Evolutionary conservation across 305 asterid species (phyloP), one percentile per base, ranked within the genome.

Genomic region (Fraxinus floribunda): DNA sequence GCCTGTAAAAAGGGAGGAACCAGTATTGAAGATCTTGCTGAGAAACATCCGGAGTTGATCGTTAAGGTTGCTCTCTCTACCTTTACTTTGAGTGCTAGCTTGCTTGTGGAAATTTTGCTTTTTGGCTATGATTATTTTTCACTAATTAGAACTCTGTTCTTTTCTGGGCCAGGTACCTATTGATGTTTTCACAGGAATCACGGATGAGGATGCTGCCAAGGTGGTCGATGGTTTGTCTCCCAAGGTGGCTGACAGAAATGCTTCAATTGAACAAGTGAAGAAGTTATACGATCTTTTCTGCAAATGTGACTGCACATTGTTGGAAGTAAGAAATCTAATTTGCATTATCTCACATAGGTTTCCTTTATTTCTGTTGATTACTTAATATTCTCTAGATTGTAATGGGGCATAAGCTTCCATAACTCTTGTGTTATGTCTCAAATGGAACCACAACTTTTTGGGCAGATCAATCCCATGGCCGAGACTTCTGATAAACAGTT

Each of bases 1-100:
- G 93, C 99, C 80, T 97, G 99, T 55, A 87, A 92, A 77, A 93
- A 92, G 88, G 99, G 99, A 80, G 99, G 99, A 88, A 97, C 99
- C 55, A 97, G 98, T 85, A 97, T 97, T 34, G 99, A 97, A 87
- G 99, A 95, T 90, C 96, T 95, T 75, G 99, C 99, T 15, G 98
- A 95, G 90, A 86, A 92, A 88, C 97, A 93, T 83, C 99, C 99
- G 7, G 99, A 94, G 82, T 88, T 92, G 92, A 94, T 95, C 83
- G 83, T 93, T 80, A 95, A 95, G 98, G 99, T 93, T 75, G 15
- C 75, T 80, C 80, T 79, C 78, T 38, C 75, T 46, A 76, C 52
- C n/a, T n/a, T 16, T 71, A 64, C 62, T 77, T 39, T 66, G 80
- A 74, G 39, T 77, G 80, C 57, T 78, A 29, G 64, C 86, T 57